These are phyloP conservation scores for Quercus robur DNA, from an alignment of 306 rosid genomes.

Conservation along the genomic window DNA sequence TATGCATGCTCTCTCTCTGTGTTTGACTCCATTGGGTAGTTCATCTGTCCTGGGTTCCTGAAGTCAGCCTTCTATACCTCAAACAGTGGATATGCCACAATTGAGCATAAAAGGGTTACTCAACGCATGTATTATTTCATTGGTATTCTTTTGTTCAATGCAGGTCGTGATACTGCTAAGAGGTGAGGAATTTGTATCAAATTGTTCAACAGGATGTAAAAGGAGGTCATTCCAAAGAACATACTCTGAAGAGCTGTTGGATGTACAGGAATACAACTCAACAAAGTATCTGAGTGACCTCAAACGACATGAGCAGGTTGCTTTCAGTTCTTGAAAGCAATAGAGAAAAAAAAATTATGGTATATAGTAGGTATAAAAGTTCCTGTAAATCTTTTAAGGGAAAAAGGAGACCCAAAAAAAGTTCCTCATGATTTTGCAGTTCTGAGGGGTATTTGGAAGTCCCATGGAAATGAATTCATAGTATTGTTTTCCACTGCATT, in stretches of 20 bases:
- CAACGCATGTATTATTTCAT: not conserved
- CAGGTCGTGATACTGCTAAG: slow-evolving; percentile 59
- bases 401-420: too few relatives aligned
- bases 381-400: not conserved
- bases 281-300: slow-evolving; percentile 65
- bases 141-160: slow-evolving; percentile 11
- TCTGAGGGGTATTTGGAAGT: slow-evolving; percentile 2
- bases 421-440: not conserved
- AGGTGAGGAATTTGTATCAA: slow-evolving; percentile 41
- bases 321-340: slow-evolving; percentile 34
- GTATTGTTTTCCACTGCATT: slow-evolving; percentile 15
- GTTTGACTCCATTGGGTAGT: not conserved
- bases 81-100: not conserved
- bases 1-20: not conserved
- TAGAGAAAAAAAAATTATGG: not conserved
- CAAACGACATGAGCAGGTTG: slow-evolving; percentile 48
- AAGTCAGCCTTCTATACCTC: not conserved
- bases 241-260: slow-evolving; percentile 76
- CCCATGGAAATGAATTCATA: slow-evolving; percentile 8
- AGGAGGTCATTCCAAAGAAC: slow-evolving; percentile 48
- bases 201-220: slow-evolving; percentile 17
- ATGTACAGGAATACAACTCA: slow-evolving; percentile 79
- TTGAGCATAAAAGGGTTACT: not conserved
- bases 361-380: not conserved
- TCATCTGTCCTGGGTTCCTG: not conserved